phyloP scores from a whole-genome alignment of 202 grass and related monocot species.

The Setaria viridis region DNA sequence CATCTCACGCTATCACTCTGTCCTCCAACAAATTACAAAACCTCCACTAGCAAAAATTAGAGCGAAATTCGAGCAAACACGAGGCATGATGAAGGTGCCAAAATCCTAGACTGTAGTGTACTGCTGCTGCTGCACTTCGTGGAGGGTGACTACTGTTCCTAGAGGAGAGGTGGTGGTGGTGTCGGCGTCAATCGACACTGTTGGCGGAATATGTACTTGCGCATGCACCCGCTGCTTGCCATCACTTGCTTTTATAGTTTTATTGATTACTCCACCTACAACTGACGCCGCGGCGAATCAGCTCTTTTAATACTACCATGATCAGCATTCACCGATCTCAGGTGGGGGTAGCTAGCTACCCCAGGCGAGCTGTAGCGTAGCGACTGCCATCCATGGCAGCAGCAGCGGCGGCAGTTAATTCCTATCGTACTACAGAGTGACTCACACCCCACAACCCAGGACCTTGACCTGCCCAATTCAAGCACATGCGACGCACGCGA shows the following conservation, averaged over 20 bases:
- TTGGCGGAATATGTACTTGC: neutral
- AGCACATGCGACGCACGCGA: slow-evolving; percentile 31
- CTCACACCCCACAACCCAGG: neutral
- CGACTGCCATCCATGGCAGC: slow-evolving; percentile 5
- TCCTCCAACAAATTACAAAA: too few species aligned
- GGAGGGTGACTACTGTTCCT: neutral
- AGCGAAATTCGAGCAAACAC: too few species aligned
- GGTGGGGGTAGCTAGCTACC: slow-evolving; percentile 15
- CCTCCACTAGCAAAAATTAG: too few species aligned
- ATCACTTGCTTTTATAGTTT: slow-evolving; percentile 40
- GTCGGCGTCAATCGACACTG: neutral
- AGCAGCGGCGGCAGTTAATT: slow-evolving; percentile 25
- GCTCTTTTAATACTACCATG: slow-evolving; percentile 35
- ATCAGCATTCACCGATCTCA: slow-evolving; percentile 21
- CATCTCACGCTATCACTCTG: too few species aligned
- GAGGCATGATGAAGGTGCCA: too few species aligned
- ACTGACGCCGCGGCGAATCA: slow-evolving; percentile 28
- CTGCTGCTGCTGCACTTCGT: neutral
- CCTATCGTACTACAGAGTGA: neutral
- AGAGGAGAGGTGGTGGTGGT: neutral
- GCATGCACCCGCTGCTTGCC: neutral
- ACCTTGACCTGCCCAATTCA: slow-evolving; percentile 15
- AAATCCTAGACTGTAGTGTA: too few species aligned
- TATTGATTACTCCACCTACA: slow-evolving; percentile 49
- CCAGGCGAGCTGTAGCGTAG: neutral